These are phyloP conservation scores for Pterocarpus macrocarpus DNA, from an alignment of 306 rosid species.

Conservation along the genomic window DNA sequence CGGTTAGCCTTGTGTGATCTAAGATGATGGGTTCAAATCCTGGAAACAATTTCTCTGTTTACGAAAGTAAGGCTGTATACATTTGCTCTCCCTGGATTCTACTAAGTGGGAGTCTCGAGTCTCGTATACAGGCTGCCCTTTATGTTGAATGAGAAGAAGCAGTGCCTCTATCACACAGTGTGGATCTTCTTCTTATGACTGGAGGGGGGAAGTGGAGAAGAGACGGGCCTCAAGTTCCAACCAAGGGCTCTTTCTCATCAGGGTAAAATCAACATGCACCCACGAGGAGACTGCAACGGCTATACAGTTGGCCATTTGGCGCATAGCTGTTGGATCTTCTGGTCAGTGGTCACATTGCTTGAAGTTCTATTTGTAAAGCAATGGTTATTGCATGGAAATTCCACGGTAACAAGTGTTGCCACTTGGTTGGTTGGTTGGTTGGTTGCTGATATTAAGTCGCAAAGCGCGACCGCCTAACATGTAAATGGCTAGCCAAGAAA, in stretches of 20 bases:
- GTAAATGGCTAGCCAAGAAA: constrained; percentile 17
- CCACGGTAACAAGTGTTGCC: constrained; percentile 13
- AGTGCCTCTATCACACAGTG: constrained; percentile 19
- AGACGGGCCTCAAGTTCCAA: constrained; percentile 27
- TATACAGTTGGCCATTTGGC: constrained; percentile 22
- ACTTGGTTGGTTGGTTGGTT: neutral
- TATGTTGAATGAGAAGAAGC: constrained; percentile 17
- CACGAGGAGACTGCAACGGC: constrained; percentile 33
- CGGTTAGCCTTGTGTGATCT: too few species aligned
- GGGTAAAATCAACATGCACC: neutral
- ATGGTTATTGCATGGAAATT: constrained; percentile 25
- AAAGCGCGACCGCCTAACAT: neutral
- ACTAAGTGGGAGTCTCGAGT: too few species aligned
- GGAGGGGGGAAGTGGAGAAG: constrained; percentile 17
- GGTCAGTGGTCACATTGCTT: constrained; percentile 35
- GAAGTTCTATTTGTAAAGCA: constrained; percentile 31
- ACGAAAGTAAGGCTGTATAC: too few species aligned
- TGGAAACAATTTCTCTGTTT: too few species aligned
- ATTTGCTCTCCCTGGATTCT: too few species aligned
- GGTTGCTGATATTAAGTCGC: neutral
- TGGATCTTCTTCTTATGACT: constrained; percentile 27
- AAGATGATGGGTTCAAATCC: too few species aligned
- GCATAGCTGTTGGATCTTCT: constrained; percentile 14
- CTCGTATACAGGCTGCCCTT: too few species aligned
- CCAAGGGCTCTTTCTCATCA: neutral